These are phyloP conservation scores for Podaxis sp. DNA, from an alignment of 768 basidiomycete genomes.

Conservation along the genomic window DNA sequence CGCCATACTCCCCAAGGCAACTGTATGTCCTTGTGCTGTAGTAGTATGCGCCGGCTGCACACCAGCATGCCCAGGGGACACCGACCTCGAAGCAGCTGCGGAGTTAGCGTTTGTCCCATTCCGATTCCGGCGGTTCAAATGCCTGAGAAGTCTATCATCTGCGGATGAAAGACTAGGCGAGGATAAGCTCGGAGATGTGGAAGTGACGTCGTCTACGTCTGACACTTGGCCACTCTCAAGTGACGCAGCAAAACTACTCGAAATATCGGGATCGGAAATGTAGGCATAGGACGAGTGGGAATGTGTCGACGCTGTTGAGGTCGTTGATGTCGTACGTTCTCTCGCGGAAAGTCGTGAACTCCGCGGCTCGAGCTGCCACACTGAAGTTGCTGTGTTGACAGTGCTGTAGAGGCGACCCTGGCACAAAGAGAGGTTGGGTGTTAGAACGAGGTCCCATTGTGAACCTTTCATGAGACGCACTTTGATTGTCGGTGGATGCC, in stretches of 20 bases:
- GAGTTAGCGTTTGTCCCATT: conserved; percentile 24
- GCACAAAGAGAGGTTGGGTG: conserved; percentile 5
- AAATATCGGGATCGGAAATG: conserved; percentile 79
- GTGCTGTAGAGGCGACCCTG: conserved; percentile 76
- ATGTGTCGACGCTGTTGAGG: conserved; percentile 73
- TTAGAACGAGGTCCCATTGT: background rate
- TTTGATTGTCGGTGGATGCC: conserved; percentile 71
- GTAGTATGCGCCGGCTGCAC: background rate
- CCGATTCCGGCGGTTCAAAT: conserved; percentile 22
- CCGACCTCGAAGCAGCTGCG: conserved; percentile 48
- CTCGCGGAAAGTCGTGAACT: conserved; percentile 51
- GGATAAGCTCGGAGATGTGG: conserved; percentile 57
- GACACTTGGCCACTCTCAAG: conserved; percentile 73
- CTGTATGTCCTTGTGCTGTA: background rate
- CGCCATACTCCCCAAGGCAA: conserved; percentile 39
- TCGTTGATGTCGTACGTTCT: conserved; percentile 73
- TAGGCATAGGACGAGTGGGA: conserved; percentile 70
- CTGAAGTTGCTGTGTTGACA: conserved; percentile 63
- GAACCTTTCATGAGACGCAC: conserved; percentile 33
- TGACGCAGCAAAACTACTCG: conserved; percentile 82
- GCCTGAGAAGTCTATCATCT: conserved; percentile 43
- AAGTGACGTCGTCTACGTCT: conserved; percentile 61
- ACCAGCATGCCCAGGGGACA: conserved; percentile 51
- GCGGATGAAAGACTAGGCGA: conserved; percentile 63
- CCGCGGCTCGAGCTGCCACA: conserved; percentile 82